Conservation (phyloP, 306 rosid species). For the Gastrolobium villosum region DNA sequence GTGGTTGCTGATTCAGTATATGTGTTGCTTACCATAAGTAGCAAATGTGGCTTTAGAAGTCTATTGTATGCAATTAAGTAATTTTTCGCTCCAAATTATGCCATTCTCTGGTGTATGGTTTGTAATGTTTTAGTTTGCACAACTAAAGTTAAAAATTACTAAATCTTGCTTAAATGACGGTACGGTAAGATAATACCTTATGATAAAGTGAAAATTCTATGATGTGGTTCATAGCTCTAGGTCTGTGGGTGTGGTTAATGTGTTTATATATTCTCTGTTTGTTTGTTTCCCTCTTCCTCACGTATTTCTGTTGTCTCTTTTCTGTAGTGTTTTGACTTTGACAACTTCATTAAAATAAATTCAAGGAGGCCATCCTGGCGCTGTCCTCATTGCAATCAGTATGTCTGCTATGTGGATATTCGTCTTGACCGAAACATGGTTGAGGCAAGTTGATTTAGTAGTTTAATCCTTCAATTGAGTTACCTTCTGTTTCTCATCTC, state of each 20-base stretch:
- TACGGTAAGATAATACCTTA: conserved; percentile 20
- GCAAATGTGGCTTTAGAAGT: conserved; percentile 30
- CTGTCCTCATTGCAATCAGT: conserved; percentile 95
- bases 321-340: conserved; percentile 88
- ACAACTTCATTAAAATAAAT: conserved; percentile 74
- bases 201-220: conserved; percentile 10
- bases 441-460: conserved; percentile 73
- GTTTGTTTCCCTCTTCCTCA: conserved; percentile 26
- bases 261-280: neutral
- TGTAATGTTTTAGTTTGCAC: conserved; percentile 10
- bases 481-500: conserved; percentile 37
- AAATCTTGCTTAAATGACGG: conserved; percentile 27
- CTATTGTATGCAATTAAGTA: conserved; percentile 13
- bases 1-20: conserved; percentile 29
- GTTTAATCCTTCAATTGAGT: conserved; percentile 41
- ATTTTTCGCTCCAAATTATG: conserved; percentile 26
- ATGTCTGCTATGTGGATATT: conserved; percentile 76
- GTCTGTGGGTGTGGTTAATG: conserved; percentile 6
- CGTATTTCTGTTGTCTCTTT: conserved; percentile 43
- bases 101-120: conserved; percentile 31
- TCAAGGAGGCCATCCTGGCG: conserved; percentile 93
- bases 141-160: neutral
- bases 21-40: conserved; percentile 16
- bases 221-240: conserved; percentile 5
- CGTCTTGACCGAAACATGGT: conserved; percentile 83